Evolutionary conservation across 2,329 filamentous ascomycete species (phyloP), one percentile per base, ranked within the genome.

Genomic region (Colletotrichum chrysophilum): DNA sequence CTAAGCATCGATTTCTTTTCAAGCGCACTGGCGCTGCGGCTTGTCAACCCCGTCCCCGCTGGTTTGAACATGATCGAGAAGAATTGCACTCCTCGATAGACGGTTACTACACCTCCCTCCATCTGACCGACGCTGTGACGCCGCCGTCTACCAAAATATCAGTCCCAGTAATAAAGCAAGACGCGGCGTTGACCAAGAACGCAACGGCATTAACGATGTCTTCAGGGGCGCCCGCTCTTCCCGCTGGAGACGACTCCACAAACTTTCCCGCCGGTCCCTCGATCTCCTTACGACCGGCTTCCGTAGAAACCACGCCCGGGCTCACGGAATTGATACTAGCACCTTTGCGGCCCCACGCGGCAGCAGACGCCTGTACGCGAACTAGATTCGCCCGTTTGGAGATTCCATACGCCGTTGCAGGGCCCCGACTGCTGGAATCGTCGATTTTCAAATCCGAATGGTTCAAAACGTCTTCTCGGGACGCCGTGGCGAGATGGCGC

Each of bases 71-170:
- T 6, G 0, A 5, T n/a, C 18, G 3, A 0, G 38, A 48, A n/a
- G 38, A n/a, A n/a, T 48, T 0, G 0, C 9, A n/a, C 38, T 48
- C 4, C 18, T 48, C 38, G 38, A 48, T 48, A 0, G 38, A 0
- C 38, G 38, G 9, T 4, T 4, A 48, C 3, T 48, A 6, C 38
- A 12, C 38, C 18, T 48, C 18, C 5, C 5, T 64, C 30, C 36
- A 38, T 6, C 61, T 30, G 7, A 24, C 13, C 8, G 61, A 38
- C 26, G 61, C 18, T 2, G 32, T 32, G 4, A 32, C 30, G 24
- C 61, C 61, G n/a, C 32, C 61, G 24, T 28, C 61, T 3, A 64
- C 61, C 14, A 64, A 4, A 0, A 64, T 43, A 38, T 43, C 61
- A 0, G 61, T 26, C n/a, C 30, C 61, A 5, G 61, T 64, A 7